Evolutionary conservation across 1,139 yeast genomes (phyloP), one percentile per base, ranked within the genome.

Genomic region (Starmera stellimalicola): DNA sequence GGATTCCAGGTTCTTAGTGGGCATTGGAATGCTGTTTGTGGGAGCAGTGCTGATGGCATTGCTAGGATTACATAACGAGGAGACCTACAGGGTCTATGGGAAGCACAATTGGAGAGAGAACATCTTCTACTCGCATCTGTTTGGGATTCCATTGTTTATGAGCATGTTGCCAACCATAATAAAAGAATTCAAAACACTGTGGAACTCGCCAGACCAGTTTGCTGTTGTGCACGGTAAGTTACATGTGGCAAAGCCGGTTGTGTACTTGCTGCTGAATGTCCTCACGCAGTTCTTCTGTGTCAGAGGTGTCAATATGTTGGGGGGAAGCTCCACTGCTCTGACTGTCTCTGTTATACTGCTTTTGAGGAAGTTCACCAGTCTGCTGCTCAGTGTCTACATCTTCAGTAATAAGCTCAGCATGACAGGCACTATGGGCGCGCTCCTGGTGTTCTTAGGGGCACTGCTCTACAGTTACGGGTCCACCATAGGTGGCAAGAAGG

Each of bases 281-380:
- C 30, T 63, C 1, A 71, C 87, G 0, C 93, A 81, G 51, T 68
- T 70, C 43, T 35, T 73, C 5, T 81, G 93, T 49, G 73, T 77
- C 3, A 58, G 72, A 12, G 87, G 88, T 4, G 88, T 79, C 16
- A 77, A 77, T 47, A 63, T 63, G 47, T 57, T 80, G 16, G 75
- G 79, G 0, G 73, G 80, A 7, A 57, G 55, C 19, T 62, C 76
- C 1, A 61, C 73, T 19, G 80, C 88, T 0, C 52, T 80, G 32
- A 73, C 83, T 0, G 72, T 80, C 2, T 67, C 77, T 0, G 68
- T 80, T 18, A 70, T 76, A 1, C 58, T 80, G 18, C 61, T 76
- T 34, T 56, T 77, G 7, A 63, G 91, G 31, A 77, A 79, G 50
- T 71, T 79, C 40, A 53, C 68, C 10, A 76, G 84, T 39, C 55